A percentile compares a stretch with the other conserved stretches of the same genome.
Evolutionary conservation across 2,329 filamentous ascomycete species (phyloP).

Genomic region (Paracoccidioides lutzii): DNA sequence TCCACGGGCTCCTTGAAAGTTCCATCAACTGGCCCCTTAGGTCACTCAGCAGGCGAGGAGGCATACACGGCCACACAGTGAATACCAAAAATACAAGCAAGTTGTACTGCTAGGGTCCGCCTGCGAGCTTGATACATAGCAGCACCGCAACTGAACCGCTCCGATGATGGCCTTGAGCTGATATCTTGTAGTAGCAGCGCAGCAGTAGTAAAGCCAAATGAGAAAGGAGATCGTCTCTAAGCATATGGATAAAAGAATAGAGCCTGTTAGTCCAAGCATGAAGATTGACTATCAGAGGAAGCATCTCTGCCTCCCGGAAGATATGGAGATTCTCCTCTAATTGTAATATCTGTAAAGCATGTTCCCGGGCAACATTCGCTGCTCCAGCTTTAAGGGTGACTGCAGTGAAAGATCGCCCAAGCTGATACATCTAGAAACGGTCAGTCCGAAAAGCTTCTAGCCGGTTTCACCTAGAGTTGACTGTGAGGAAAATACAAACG

Average conservation of each 20-base stretch:
- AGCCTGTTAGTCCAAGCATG: constrained; percentile 58
- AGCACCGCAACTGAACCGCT: constrained; percentile 36
- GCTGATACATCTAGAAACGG: constrained; percentile 51
- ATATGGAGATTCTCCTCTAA: constrained; percentile 52
- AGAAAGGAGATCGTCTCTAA: constrained; percentile 60
- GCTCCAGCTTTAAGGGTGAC: constrained; percentile 55
- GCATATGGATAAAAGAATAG: constrained; percentile 69
- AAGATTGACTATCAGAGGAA: constrained; percentile 43
- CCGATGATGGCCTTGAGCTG: constrained; percentile 29
- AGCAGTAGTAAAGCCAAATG: constrained; percentile 54
- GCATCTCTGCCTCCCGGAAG: constrained; percentile 52
- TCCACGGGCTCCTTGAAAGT: constrained; percentile 47
- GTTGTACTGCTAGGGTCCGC: constrained; percentile 47
- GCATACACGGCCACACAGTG: constrained; percentile 49
- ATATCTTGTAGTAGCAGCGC: constrained; percentile 49
- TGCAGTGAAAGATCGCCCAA: constrained; percentile 59
- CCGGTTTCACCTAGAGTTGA: background rate
- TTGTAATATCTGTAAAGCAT: constrained; percentile 55
- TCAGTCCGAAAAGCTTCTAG: background rate
- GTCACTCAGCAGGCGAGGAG: constrained; percentile 44
- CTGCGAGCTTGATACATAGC: constrained; percentile 43
- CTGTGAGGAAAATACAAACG: background rate
- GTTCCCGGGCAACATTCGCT: constrained; percentile 53
- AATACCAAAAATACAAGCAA: constrained; percentile 47
- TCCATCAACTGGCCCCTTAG: constrained; percentile 41